phyloP scores from a whole-genome alignment of 768 basidiomycete species.

The Lentinula detonsa region DNA sequence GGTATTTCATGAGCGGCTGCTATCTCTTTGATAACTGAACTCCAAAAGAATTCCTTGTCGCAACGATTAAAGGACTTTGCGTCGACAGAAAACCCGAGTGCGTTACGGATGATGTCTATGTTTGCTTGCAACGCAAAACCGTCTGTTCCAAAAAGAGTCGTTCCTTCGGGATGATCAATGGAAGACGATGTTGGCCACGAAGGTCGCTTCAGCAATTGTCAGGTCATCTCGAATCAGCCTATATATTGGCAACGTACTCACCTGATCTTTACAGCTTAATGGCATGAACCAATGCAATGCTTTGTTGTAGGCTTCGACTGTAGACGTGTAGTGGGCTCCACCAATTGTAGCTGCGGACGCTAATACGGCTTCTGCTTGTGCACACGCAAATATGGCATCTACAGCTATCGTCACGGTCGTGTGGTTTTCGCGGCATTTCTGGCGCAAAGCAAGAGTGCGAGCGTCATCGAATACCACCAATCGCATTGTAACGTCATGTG shows the following conservation, averaged over 20 bases:
- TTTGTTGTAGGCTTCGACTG: not conserved
- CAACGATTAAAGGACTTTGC: not conserved
- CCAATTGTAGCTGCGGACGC: not conserved
- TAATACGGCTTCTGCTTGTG: not conserved
- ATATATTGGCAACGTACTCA: not conserved
- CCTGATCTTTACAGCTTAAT: not conserved
- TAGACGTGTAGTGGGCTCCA: not conserved
- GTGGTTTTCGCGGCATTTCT: not conserved
- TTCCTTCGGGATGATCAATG: not conserved
- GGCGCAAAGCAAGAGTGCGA: not conserved
- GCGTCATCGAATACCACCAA: not conserved
- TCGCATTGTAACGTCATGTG: not conserved
- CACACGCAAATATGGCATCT: not conserved
- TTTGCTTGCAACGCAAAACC: not conserved
- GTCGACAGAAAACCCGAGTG: not conserved
- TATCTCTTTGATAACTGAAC: not conserved
- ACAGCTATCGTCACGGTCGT: not conserved
- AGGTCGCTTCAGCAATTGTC: not conserved
- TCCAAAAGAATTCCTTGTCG: not conserved
- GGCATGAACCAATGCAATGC: not conserved
- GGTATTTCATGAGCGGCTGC: not conserved
- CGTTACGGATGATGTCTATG: not conserved
- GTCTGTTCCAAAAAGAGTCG: not conserved
- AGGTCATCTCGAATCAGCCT: not conserved
- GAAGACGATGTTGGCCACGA: not conserved